Percentiles rank a stretch among this genome's conserved stretches.
Evolutionary conservation across 2,329 filamentous ascomycete genomes (phyloP).

Genomic region (Pestalotiopsis sp.): DNA sequence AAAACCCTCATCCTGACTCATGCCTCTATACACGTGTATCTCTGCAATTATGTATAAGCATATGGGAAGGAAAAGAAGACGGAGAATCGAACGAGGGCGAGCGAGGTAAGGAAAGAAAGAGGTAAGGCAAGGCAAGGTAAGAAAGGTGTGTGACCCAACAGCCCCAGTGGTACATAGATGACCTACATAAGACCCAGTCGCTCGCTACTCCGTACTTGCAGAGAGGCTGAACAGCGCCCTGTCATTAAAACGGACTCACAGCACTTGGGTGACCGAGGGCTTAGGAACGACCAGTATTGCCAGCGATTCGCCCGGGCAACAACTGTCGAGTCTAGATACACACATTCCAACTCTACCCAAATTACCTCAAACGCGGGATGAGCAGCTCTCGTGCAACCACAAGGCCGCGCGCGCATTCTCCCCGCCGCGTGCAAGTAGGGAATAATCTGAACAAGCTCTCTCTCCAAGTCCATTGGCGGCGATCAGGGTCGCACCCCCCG

Average conservation of each 20-base stretch:
- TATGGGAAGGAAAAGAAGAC: not conserved
- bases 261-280: not conserved
- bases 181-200: not conserved
- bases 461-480: not conserved
- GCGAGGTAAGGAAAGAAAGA: not conserved
- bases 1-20: not conserved
- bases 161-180: not conserved
- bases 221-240: slow-evolving; percentile 11
- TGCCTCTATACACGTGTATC: not conserved
- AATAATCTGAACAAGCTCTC: not conserved
- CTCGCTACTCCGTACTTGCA: slow-evolving; percentile 2
- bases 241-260: not conserved
- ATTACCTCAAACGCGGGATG: too few relatives aligned
- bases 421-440: not conserved
- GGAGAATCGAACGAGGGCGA: not conserved
- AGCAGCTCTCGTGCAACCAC: not conserved
- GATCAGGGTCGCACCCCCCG: slow-evolving; percentile 3
- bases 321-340: not conserved
- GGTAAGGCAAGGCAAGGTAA: not conserved
- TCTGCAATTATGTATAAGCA: not conserved
- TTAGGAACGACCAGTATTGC: not conserved
- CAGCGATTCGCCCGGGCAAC: not conserved
- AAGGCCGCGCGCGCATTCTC: not conserved
- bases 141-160: not conserved
- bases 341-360: too few relatives aligned